Base-by-base conservation (phyloP, 805 yeast species). In the Spathaspora boniae region DNA sequence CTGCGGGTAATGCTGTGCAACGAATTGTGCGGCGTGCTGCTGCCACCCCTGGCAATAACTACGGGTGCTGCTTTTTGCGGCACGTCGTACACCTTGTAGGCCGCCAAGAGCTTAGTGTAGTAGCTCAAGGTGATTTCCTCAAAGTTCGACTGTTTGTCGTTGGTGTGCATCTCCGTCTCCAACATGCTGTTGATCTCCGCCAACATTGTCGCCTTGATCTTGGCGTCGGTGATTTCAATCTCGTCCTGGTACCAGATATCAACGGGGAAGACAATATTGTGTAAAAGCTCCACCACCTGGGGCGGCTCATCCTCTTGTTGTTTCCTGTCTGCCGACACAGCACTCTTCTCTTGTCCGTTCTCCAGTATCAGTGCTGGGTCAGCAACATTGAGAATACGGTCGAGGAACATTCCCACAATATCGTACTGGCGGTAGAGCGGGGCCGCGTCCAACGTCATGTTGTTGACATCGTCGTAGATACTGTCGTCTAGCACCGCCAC, bases 181-280 rank as follows among this genome's bases (percentile, higher is more conserved):
- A 66, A 47, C 53, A 63, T 48, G 11, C 46, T 20, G 42, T 61
- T 62, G 21, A 63, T 49, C 26, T 65, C 70, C 16, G 41, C 42
- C 28, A 67, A 43, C 33, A 66, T 39, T 11, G 56, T 42, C 16
- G 51, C 51, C 41, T 67, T 67, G 26, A 60, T 47, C 33, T 53
- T 57, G 33, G 53, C 42, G 36, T 63, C 60, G 23, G 52, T 50
- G 32, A 66, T 50, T 11, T 39, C 37, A 7, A 65, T 49, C 8
- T 58, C 60, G 15, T 57, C 58, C 21, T 45, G 42, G 20, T 59
- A 45, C 72, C 72, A 67, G 16, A 63, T 40, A 40, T 66, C 70
- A 16, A 37, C 37, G 4, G 72, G 71, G 8, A 66, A 47, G 2
- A 47, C 44, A 2, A 66, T 47, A 25, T 53, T 58, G 17, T 66